Evolutionary conservation across 495 filamentous ascomycete species (phyloP).

Genomic region (Podospora anserina): DNA sequence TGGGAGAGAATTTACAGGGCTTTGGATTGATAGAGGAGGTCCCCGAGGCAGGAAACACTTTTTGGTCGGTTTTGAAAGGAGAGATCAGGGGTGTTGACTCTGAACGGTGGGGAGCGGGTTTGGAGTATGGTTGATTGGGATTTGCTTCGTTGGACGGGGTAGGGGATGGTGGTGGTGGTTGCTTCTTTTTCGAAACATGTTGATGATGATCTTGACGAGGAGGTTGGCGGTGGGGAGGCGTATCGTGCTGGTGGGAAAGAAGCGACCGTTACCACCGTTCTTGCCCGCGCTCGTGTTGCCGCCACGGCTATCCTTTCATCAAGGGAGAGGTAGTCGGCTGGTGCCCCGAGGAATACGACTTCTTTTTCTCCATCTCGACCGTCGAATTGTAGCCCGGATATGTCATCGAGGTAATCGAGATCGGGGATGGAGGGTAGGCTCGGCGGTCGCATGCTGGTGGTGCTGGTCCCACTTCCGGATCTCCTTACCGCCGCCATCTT

Average conservation of each 20-base stretch:
- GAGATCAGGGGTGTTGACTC: not conserved
- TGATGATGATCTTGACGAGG: not conserved
- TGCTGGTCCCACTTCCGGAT: slow-evolving; percentile 4
- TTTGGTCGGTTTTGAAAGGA: not conserved
- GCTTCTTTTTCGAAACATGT: not conserved
- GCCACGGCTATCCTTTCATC: not conserved
- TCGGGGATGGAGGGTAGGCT: slow-evolving; percentile 17
- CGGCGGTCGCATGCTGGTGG: slow-evolving; percentile 9
- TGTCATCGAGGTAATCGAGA: slow-evolving; percentile 14
- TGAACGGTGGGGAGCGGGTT: not conserved
- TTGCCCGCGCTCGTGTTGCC: not conserved
- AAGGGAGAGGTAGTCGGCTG: not conserved
- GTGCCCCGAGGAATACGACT: not conserved
- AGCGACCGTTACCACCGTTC: not conserved
- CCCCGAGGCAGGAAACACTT: slow-evolving; percentile 1
- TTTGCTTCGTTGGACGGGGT: not conserved
- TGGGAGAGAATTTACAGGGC: slow-evolving; percentile 7
- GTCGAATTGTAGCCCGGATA: slow-evolving; percentile 1
- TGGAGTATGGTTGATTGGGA: not conserved
- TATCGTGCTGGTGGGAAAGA: not conserved
- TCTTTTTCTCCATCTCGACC: not conserved
- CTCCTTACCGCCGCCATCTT: not conserved
- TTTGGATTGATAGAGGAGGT: slow-evolving; percentile 10
- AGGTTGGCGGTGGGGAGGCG: slow-evolving; percentile 1
- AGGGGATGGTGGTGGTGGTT: not conserved